Evolutionary conservation across 139 green algal genomes (phyloP), one percentile per base, ranked within the genome.

Genomic region (Chlorella vulgaris): DNA sequence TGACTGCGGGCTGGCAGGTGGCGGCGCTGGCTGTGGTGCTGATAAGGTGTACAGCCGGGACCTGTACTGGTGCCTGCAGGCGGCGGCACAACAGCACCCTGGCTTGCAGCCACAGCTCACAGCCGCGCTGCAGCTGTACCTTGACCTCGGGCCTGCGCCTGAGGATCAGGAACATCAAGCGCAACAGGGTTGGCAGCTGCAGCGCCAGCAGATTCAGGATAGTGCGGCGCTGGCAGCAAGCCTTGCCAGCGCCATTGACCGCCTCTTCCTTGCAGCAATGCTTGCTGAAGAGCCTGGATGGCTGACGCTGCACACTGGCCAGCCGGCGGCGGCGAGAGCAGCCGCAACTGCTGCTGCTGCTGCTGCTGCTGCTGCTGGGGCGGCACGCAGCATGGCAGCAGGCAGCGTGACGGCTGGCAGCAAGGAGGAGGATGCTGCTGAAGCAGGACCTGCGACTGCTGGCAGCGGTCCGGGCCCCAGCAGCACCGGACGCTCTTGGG

Each of bases 61-160:
- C 28, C 35, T 79, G 22, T 79, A 40, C 35, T 79, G 73, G 73
- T 79, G 73, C 26, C n/a, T 69, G 50, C 73, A 53, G 2, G 26
- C 19, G 1, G 53, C 73, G 2, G 24, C 51, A 21, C 0, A 19
- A 35, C 28, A 26, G 3, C 22, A 55, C 38, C 51, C 73, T 26
- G 24, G 68, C 47, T 53, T 79, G 73, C 24, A 21, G 35, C 26
- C 28, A 13, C 73, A 24, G 36, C 73, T 79, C 33, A 28, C 36
- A 6, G 73, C 36, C 5, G 51, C 33, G 2, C 35, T 79, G 53
- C 21, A 26, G 35, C 53, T 39, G 35, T 79, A 79, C 15, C 47
- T 79, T 26, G 26, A 6, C 7, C 51, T 68, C 0, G 36, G 18
- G 21, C 31, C 21, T 1, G 53, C 5, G 0, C 24, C 63, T 70